These are phyloP conservation scores for Colletotrichum echinochloae DNA, from an alignment of 2,329 filamentous ascomycete species.

Conservation along the genomic window DNA sequence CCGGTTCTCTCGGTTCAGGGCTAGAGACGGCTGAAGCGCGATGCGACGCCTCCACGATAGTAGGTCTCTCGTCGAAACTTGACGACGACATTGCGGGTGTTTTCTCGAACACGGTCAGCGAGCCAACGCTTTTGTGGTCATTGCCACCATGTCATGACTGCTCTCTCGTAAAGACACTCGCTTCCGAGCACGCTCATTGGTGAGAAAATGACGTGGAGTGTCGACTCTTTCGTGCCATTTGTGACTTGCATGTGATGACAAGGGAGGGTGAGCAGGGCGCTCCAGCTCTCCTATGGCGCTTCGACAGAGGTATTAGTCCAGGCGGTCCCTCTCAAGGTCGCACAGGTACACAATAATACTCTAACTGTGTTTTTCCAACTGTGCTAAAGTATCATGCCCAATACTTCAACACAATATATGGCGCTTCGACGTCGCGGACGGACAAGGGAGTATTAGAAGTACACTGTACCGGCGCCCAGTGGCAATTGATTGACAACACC, in stretches of 20 bases:
- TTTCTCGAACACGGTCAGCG: background rate
- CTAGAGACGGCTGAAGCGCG: background rate
- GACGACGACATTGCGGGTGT: background rate
- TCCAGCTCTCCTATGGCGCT: background rate
- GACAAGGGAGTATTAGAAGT: background rate
- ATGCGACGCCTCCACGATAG: background rate
- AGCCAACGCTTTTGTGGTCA: background rate
- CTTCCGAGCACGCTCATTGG: too few relatives aligned
- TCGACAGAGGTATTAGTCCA: too few relatives aligned
- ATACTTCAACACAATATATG: too few relatives aligned
- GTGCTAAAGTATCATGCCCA: too few relatives aligned
- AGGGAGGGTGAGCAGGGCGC: background rate
- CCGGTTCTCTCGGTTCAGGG: background rate
- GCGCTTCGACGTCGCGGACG: background rate
- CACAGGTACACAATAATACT: too few relatives aligned
- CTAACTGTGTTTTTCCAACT: too few relatives aligned
- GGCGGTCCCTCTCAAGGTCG: too few relatives aligned
- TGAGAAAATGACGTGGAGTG: background rate
- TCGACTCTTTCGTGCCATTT: background rate
- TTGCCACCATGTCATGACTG: too few relatives aligned
- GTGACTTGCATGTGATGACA: constrained; percentile 7
- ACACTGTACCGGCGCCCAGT: background rate
- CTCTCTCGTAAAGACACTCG: too few relatives aligned
- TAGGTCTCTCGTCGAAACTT: background rate
- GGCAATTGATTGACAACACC: background rate